These are phyloP conservation scores for Lenzites betulinus DNA, from an alignment of 768 basidiomycete species.

Conservation along the genomic window DNA sequence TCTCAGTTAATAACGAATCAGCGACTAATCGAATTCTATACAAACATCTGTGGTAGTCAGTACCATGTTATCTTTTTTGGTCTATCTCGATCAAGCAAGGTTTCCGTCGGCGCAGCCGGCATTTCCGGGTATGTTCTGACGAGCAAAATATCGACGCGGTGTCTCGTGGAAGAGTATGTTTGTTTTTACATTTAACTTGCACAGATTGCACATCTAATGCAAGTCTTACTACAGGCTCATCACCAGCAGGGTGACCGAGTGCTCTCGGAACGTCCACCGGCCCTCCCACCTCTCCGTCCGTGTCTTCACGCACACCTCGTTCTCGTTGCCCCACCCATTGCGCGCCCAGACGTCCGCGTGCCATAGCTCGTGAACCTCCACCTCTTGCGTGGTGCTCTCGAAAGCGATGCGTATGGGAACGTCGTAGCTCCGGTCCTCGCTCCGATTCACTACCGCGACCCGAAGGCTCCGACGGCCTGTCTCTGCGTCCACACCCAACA, in stretches of 20 bases:
- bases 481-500: conserved; percentile 34
- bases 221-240: conserved; percentile 2
- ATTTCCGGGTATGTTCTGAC: too few species aligned
- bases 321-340: conserved; percentile 43
- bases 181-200: too few species aligned
- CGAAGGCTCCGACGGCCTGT: conserved; percentile 23
- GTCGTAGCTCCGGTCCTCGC: conserved; percentile 35
- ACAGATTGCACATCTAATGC: too few species aligned
- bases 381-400: conserved; percentile 28
- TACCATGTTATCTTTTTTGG: too few species aligned
- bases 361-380: conserved; percentile 56
- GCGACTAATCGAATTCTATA: too few species aligned
- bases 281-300: conserved; percentile 38
- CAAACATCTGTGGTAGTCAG: too few species aligned
- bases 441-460: conserved; percentile 39
- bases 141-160: too few species aligned
- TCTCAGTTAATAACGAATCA: too few species aligned
- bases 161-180: too few species aligned
- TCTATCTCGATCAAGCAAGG: too few species aligned
- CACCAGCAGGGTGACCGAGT: conserved; percentile 43
- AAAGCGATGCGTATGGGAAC: conserved; percentile 43
- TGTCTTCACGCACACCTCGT: conserved; percentile 42
- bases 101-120: too few species aligned
- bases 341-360: conserved; percentile 43
- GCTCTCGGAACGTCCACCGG: conserved; percentile 41